Percentiles rank a stretch among this genome's conserved stretches.
These are phyloP conservation scores for Kodamaea fungicola DNA, from an alignment of 1,139 yeast species.

Conservation along the genomic window DNA sequence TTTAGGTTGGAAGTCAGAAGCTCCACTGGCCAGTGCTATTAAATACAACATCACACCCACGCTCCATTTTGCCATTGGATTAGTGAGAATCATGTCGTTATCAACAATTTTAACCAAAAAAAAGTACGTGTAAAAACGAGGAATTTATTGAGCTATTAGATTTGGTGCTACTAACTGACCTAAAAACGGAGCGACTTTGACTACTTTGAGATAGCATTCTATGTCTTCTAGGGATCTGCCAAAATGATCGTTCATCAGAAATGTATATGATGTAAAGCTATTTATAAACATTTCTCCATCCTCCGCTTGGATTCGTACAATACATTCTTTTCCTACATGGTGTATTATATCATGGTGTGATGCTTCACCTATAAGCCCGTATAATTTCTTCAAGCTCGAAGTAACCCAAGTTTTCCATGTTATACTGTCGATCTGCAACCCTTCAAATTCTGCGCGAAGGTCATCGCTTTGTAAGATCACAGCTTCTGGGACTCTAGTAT, in stretches of 20 bases:
- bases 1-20: slow-evolving; percentile 15
- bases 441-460: slow-evolving; percentile 8
- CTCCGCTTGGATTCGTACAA: slow-evolving; percentile 24
- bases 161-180: slow-evolving; percentile 4
- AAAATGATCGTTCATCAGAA: slow-evolving; percentile 22
- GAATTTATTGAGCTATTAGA: slow-evolving; percentile 1
- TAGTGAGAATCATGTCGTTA: too few relatives aligned
- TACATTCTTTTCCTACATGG: slow-evolving; percentile 12
- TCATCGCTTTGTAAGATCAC: slow-evolving; percentile 9
- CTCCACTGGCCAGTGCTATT: slow-evolving; percentile 5
- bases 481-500: slow-evolving; percentile 14
- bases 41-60: slow-evolving; percentile 3
- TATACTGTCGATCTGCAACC: slow-evolving; percentile 26
- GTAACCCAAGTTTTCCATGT: slow-evolving; percentile 40
- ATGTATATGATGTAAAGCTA: slow-evolving; percentile 30
- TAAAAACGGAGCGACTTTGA: slow-evolving; percentile 11
- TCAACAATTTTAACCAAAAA: too few relatives aligned
- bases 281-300: slow-evolving; percentile 27
- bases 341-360: slow-evolving; percentile 38
- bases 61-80: slow-evolving; percentile 3
- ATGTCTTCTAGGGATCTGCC: slow-evolving; percentile 14
- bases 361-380: slow-evolving; percentile 42
- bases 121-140: too few relatives aligned
- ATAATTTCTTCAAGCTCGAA: slow-evolving; percentile 27
- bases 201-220: slow-evolving; percentile 5